These are phyloP conservation scores for Komagataella kurtzmanii DNA, from an alignment of 805 yeast species.

Conservation along the genomic window DNA sequence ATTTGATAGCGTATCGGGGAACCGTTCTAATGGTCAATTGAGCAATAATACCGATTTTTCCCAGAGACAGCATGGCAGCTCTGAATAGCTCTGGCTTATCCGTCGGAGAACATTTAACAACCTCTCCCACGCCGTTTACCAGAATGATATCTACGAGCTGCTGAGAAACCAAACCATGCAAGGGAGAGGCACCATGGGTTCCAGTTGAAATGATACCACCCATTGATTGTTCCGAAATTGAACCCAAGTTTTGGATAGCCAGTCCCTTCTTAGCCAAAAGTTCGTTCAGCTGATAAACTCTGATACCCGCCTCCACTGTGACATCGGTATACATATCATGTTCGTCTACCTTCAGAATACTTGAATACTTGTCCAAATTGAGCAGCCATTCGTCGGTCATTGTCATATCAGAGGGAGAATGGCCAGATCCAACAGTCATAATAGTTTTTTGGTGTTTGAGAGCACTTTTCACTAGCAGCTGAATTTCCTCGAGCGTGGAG, in stretches of 20 bases:
- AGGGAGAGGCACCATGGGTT: slow-evolving; percentile 91
- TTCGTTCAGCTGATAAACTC: slow-evolving; percentile 64
- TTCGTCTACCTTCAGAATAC: slow-evolving; percentile 30
- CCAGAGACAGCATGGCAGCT: slow-evolving; percentile 77
- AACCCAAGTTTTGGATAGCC: slow-evolving; percentile 85
- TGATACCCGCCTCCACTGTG: slow-evolving; percentile 88
- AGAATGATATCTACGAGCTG: slow-evolving; percentile 72
- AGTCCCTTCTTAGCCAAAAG: slow-evolving; percentile 47
- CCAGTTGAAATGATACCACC: slow-evolving; percentile 97
- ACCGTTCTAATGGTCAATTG: slow-evolving; percentile 76
- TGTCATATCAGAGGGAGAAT: slow-evolving; percentile 86
- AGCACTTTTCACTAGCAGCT: slow-evolving; percentile 55
- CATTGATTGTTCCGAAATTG: slow-evolving; percentile 83
- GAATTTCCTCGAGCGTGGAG: slow-evolving; percentile 48
- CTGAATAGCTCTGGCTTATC: slow-evolving; percentile 55
- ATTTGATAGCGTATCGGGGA: slow-evolving; percentile 70
- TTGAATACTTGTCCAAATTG: slow-evolving; percentile 64
- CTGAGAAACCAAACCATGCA: slow-evolving; percentile 81
- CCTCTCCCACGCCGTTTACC: slow-evolving; percentile 64
- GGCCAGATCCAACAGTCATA: slow-evolving; percentile 86
- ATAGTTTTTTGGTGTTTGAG: slow-evolving; percentile 44
- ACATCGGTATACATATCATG: slow-evolving; percentile 67
- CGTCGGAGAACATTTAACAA: slow-evolving; percentile 50
- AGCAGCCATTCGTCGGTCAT: slow-evolving; percentile 83
- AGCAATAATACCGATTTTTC: slow-evolving; percentile 83